These are phyloP conservation scores for Petunia axillaris DNA, from an alignment of 257 asterid species.

Conservation along the genomic window DNA sequence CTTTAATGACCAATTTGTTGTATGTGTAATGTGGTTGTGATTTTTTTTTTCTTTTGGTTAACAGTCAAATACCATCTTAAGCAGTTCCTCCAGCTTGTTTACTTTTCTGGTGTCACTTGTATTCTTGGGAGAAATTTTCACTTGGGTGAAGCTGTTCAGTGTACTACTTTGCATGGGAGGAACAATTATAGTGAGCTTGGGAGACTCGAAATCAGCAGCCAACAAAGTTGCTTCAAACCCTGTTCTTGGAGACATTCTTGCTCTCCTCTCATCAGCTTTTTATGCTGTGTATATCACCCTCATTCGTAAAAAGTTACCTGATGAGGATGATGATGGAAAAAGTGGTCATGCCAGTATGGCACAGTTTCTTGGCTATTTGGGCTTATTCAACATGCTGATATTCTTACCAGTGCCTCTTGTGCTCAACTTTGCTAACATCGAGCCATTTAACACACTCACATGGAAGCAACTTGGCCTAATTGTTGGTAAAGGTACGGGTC, in stretches of 20 bases:
- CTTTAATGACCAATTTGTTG: not conserved
- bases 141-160: constrained; percentile 81
- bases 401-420: constrained; percentile 75
- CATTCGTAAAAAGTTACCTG: constrained; percentile 82
- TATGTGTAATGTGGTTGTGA: constrained; percentile 23
- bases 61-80: constrained; percentile 91
- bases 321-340: constrained; percentile 61
- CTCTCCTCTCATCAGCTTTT: constrained; percentile 77
- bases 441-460: constrained; percentile 57
- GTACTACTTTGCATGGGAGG: constrained; percentile 98
- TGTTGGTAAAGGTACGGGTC: constrained; percentile 83
- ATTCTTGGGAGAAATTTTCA: constrained; percentile 84
- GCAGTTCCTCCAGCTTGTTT: constrained; percentile 94
- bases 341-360: constrained; percentile 82
- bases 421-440: constrained; percentile 58
- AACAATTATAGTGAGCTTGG: constrained; percentile 80
- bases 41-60: constrained; percentile 32
- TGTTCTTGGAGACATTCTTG: constrained; percentile 68
- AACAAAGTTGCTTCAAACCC: constrained; percentile 64
- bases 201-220: constrained; percentile 64
- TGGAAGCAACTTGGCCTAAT: constrained; percentile 74
- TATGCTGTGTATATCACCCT: constrained; percentile 86
- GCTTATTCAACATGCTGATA: constrained; percentile 77
- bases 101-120: constrained; percentile 88
- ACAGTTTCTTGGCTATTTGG: constrained; percentile 91